Evolutionary conservation across 2,329 filamentous ascomycete genomes (phyloP), one percentile per base, ranked within the genome.

Genomic region (Fusarium compactum): DNA sequence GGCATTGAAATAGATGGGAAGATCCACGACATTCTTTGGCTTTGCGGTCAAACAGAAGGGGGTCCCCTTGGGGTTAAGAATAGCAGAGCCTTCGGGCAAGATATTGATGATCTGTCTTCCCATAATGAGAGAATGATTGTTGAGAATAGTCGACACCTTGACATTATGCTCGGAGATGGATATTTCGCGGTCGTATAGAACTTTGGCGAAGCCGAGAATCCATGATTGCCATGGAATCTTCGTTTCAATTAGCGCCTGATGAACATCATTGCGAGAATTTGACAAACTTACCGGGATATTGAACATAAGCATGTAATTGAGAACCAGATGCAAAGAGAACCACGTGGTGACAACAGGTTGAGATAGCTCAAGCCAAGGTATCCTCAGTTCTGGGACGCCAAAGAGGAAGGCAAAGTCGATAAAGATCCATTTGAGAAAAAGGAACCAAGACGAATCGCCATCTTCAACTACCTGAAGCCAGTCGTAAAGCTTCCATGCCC

Each of bases 21-120:
- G 83, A 54, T 87, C 85, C 41, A 90, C 87, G 11, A 86, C 83
- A 30, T 86, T 85, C 62, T 86, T 89, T 24, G 87, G 83, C 45
- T 86, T 85, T 67, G 85, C 83, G 61, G 91, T 91, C 50, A 99
- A 82, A 80, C 96, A 99, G 80, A 96, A 96, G 1, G 94, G 87
- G n/a, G 86, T 83, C 62, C 89, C 87, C 48, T 94, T 88, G 1
- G 94, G 94, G 76, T 99, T 99, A 68, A 99, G 85, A 51, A 94
- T 86, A 16, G 95, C 96, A 51, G 95, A 96, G 84, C 97, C 97
- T 84, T 99, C 96, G 3, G 96, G 96, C 58, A 99, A 85, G 76
- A 99, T 97, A 78, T 99, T 96, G 80, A 99, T 95, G 74, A 98
- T 97, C 82, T 98, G 95, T 79, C 94, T 96, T 77, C 96, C 96